Evolutionary conservation across 2,329 filamentous ascomycete species (phyloP).

Genomic region (Clonostachys solani): DNA sequence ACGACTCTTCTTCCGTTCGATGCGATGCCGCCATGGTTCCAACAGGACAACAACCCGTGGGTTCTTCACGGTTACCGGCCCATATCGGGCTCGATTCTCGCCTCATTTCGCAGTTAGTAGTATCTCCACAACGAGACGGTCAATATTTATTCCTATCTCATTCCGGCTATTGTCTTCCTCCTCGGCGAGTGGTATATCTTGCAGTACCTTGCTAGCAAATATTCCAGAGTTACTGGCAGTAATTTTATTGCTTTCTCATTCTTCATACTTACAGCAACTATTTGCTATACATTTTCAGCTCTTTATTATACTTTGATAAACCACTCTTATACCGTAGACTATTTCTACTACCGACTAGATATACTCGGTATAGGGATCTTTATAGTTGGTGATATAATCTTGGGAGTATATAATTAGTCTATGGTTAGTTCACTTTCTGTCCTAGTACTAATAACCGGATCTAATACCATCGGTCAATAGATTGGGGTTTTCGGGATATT

Average conservation of each 20-base stretch:
- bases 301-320: conserved; percentile 31
- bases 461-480: conserved; percentile 10
- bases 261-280: conserved; percentile 26
- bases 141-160: conserved; percentile 28
- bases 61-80: conserved; percentile 37
- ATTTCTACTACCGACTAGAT: conserved; percentile 30
- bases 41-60: conserved; percentile 27
- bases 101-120: conserved; percentile 30
- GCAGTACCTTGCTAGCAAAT: conserved; percentile 15
- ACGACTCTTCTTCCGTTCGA: background rate
- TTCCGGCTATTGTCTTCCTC: conserved; percentile 32
- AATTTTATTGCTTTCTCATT: conserved; percentile 32
- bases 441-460: too few relatives aligned
- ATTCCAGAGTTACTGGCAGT: conserved; percentile 19
- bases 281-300: conserved; percentile 29
- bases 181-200: conserved; percentile 14
- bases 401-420: conserved; percentile 30
- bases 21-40: conserved; percentile 30
- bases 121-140: conserved; percentile 29
- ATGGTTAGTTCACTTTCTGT: conserved; percentile 18
- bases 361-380: conserved; percentile 29
- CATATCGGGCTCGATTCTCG: conserved; percentile 23
- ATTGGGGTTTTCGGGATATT: conserved; percentile 23
- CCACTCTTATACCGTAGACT: conserved; percentile 26
- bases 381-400: conserved; percentile 30